A percentile compares a stretch with the other conserved stretches of the same genome.
Conservation (phyloP, 305 asterid genomes). For the Fraxinus platypoda region DNA sequence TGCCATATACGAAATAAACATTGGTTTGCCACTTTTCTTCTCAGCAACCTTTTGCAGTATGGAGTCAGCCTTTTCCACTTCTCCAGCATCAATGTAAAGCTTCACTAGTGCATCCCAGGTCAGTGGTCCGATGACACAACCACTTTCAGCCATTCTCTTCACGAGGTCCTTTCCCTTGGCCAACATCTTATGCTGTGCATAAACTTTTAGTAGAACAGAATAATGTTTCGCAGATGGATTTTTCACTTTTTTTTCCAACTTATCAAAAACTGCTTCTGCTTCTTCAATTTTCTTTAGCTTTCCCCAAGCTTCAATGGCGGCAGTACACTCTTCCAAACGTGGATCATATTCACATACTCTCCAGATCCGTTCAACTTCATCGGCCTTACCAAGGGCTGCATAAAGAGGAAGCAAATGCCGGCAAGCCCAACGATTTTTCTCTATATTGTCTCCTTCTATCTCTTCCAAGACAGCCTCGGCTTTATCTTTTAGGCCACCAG, state of each 20-base stretch:
- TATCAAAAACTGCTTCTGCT: constrained; percentile 64
- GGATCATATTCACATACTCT: constrained; percentile 52
- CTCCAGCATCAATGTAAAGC: constrained; percentile 69
- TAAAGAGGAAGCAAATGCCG: constrained; percentile 55
- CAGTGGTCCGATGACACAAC: constrained; percentile 47
- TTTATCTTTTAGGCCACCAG: constrained; percentile 53
- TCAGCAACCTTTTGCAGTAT: constrained; percentile 49
- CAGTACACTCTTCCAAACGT: constrained; percentile 35
- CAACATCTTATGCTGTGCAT: constrained; percentile 57
- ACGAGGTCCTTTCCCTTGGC: constrained; percentile 73
- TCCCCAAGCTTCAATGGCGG: constrained; percentile 81
- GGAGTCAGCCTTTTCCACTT: constrained; percentile 61
- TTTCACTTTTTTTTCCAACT: constrained; percentile 33
- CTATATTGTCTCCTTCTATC: constrained; percentile 50
- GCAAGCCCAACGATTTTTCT: constrained; percentile 44
- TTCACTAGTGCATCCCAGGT: constrained; percentile 70
- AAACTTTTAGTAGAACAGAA: constrained; percentile 45
- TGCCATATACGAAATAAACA: constrained; percentile 35
- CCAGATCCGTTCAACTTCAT: constrained; percentile 76
- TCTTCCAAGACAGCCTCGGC: constrained; percentile 61
- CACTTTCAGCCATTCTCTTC: constrained; percentile 62
- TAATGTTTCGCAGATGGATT: constrained; percentile 42
- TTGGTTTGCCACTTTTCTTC: constrained; percentile 39
- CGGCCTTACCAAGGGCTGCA: constrained; percentile 60
- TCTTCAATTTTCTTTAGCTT: constrained; percentile 52